Conservation (phyloP, 352 stramenopile species). For the Globisporangium nodosum region DNA sequence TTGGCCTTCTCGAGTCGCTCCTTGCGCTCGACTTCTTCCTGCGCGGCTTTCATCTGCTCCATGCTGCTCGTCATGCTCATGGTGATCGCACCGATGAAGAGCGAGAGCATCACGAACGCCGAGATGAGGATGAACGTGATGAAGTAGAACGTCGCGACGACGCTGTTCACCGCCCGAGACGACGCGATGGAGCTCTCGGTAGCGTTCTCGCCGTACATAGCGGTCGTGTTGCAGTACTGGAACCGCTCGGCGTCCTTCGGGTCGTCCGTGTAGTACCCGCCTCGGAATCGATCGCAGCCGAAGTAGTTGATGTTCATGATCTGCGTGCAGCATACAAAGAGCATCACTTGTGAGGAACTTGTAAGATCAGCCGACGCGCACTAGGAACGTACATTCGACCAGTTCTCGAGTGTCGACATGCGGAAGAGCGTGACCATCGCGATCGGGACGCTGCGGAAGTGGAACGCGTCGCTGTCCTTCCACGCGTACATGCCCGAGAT, state of each 20-base stretch:
- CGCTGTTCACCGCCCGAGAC: slow-evolving; percentile 37
- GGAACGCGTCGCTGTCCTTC: slow-evolving; percentile 80
- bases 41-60: slow-evolving; percentile 77
- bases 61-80: slow-evolving; percentile 90
- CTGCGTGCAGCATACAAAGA: slow-evolving; percentile 12
- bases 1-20: slow-evolving; percentile 50
- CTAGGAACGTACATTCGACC: slow-evolving; percentile 44
- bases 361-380: not conserved
- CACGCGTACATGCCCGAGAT: slow-evolving; percentile 90
- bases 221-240: slow-evolving; percentile 61
- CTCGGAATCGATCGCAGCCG: slow-evolving; percentile 53
- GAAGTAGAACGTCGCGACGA: slow-evolving; percentile 69
- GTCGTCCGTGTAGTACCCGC: slow-evolving; percentile 63
- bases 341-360: not conserved
- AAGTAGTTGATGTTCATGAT: slow-evolving; percentile 85
- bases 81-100: slow-evolving; percentile 88
- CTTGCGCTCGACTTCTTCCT: slow-evolving; percentile 64
- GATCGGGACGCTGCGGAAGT: slow-evolving; percentile 74
- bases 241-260: slow-evolving; percentile 25
- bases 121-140: slow-evolving; percentile 87
- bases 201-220: slow-evolving; percentile 44
- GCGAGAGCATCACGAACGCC: slow-evolving; percentile 86
- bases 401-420: slow-evolving; percentile 81
- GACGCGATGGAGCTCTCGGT: slow-evolving; percentile 30
- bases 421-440: slow-evolving; percentile 82